Conservation (phyloP, 108 stramenopile genomes). For the Cyclotella baltica region DNA sequence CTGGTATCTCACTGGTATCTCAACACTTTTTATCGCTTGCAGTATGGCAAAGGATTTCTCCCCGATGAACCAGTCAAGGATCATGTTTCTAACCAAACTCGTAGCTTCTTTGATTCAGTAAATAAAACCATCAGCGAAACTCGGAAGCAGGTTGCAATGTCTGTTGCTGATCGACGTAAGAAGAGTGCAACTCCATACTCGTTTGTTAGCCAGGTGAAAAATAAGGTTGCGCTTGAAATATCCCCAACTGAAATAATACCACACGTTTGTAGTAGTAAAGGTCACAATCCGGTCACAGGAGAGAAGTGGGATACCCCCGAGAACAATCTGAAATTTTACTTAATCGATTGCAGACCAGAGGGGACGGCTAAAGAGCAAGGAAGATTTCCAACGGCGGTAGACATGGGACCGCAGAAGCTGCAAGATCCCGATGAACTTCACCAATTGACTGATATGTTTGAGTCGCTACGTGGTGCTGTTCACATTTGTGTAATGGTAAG, state of each 20-base stretch:
- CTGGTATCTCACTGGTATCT: neutral
- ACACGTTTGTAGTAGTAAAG: constrained; percentile 70
- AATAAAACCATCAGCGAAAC: constrained; percentile 55
- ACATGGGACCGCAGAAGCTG: constrained; percentile 70
- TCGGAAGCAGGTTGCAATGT: constrained; percentile 44
- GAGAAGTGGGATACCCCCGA: constrained; percentile 13
- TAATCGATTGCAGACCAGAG: constrained; percentile 82
- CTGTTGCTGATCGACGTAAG: constrained; percentile 48
- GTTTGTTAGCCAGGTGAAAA: constrained; percentile 29
- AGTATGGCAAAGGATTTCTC: constrained; percentile 84
- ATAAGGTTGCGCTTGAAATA: constrained; percentile 63
- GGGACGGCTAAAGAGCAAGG: constrained; percentile 71
- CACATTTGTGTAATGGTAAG: constrained; percentile 75
- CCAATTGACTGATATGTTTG: constrained; percentile 76
- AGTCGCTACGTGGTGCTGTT: constrained; percentile 76
- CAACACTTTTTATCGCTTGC: neutral
- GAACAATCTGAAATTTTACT: constrained; percentile 66
- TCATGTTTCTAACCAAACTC: constrained; percentile 47
- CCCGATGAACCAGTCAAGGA: constrained; percentile 68
- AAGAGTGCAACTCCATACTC: constrained; percentile 17
- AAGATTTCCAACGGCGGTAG: constrained; percentile 78
- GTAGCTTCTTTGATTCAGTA: constrained; percentile 52
- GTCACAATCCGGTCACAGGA: constrained; percentile 34
- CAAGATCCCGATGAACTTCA: constrained; percentile 70
- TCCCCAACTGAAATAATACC: constrained; percentile 77